Evolutionary conservation across 2,329 filamentous ascomycete species (phyloP).

Genomic region (Bertia moriformis): DNA sequence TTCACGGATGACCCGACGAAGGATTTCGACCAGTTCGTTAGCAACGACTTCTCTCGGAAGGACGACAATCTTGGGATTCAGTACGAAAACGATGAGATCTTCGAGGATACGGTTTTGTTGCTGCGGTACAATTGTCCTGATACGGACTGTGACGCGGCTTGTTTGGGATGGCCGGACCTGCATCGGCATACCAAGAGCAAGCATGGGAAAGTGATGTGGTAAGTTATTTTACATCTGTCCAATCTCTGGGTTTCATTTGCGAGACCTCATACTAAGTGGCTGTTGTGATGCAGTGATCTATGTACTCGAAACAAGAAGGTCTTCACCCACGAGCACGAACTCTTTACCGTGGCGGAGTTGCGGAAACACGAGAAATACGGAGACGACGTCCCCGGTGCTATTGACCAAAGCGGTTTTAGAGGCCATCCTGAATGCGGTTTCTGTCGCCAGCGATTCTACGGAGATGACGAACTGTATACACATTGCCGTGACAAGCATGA

Average conservation of each 20-base stretch:
- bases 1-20: conserved; percentile 79
- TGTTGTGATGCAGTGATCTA: conserved; percentile 9
- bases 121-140: conserved; percentile 93
- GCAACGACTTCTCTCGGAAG: conserved; percentile 57
- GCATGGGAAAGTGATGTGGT: conserved; percentile 38
- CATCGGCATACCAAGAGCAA: conserved; percentile 51
- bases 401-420: conserved; percentile 56
- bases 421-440: conserved; percentile 59
- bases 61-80: conserved; percentile 83
- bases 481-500: conserved; percentile 57
- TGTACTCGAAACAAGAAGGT: conserved; percentile 55
- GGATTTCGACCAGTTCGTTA: conserved; percentile 69
- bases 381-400: conserved; percentile 50
- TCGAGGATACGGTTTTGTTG: conserved; percentile 76
- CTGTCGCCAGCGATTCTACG: conserved; percentile 51
- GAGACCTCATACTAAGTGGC: neutral
- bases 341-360: conserved; percentile 45
- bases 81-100: conserved; percentile 78
- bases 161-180: conserved; percentile 53
- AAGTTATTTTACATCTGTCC: conserved; percentile 1
- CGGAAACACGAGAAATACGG: conserved; percentile 50
- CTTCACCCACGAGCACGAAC: conserved; percentile 56
- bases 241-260: no score
- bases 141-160: conserved; percentile 53
- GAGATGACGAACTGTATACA: conserved; percentile 51